Evolutionary conservation across 2,329 filamentous ascomycete genomes (phyloP).

Genomic region (Penicillium freii): DNA sequence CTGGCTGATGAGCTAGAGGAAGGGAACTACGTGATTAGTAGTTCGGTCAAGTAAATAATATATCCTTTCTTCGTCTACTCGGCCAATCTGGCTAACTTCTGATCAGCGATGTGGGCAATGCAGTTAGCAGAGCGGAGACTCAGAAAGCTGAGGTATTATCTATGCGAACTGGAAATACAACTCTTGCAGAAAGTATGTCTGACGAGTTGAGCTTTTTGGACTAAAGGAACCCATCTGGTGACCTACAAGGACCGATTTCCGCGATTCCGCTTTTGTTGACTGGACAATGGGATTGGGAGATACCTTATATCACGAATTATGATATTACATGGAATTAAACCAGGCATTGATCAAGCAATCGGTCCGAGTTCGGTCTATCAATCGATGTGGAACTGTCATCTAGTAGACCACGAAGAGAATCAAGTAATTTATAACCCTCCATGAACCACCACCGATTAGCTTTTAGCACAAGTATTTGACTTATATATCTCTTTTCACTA

Average conservation of each 20-base stretch:
- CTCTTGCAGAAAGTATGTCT: conserved; percentile 1
- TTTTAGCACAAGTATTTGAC: neutral
- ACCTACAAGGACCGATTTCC: neutral
- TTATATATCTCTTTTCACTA: neutral
- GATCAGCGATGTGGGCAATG: conserved; percentile 47
- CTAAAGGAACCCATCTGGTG: conserved; percentile 27
- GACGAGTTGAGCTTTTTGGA: conserved; percentile 58
- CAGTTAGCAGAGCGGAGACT: conserved; percentile 44
- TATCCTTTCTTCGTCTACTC: neutral
- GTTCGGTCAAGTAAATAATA: conserved; percentile 59
- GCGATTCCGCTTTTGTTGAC: neutral
- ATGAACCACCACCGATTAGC: neutral
- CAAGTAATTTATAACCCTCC: neutral
- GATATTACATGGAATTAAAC: neutral
- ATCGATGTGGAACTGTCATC: neutral
- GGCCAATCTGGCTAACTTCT: conserved; percentile 9
- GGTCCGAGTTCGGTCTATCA: neutral
- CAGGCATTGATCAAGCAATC: neutral
- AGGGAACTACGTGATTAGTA: conserved; percentile 74
- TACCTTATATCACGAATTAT: neutral
- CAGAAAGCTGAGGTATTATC: conserved; percentile 34
- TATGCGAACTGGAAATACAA: neutral
- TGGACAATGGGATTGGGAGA: neutral
- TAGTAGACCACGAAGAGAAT: neutral
- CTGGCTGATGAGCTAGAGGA: conserved; percentile 72